Conservation (phyloP, 148 eudicot genomes). For the Simmondsia chinensis region DNA sequence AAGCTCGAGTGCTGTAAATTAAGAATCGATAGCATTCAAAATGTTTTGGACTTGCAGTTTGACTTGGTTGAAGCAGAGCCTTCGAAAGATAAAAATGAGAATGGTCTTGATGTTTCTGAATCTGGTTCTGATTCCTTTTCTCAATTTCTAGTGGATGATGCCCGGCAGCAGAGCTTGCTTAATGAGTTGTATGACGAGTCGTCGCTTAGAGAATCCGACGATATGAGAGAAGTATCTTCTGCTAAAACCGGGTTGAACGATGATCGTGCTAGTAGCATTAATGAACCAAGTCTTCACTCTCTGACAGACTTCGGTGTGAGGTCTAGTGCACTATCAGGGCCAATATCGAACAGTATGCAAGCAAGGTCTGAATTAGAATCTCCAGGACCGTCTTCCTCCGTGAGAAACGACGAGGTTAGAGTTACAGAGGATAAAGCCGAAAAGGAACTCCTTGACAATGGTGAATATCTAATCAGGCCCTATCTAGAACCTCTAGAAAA, state of each 20-base stretch:
- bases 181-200: slow-evolving; percentile 69
- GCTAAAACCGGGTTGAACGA: slow-evolving; percentile 62
- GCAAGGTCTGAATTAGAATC: slow-evolving; percentile 64
- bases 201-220: slow-evolving; percentile 54
- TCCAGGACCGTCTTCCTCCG: slow-evolving; percentile 55
- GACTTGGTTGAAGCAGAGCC: slow-evolving; percentile 43
- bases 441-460: slow-evolving; percentile 83
- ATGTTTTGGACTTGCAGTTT: slow-evolving; percentile 64
- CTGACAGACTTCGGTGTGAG: slow-evolving; percentile 58
- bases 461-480: slow-evolving; percentile 92
- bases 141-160: slow-evolving; percentile 39
- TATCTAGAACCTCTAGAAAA: slow-evolving; percentile 77
- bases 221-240: slow-evolving; percentile 48
- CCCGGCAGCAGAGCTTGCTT: slow-evolving; percentile 36
- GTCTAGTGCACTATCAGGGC: slow-evolving; percentile 54
- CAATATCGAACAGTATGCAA: slow-evolving; percentile 53
- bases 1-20: slow-evolving; percentile 89
- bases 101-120: slow-evolving; percentile 51
- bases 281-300: slow-evolving; percentile 80
- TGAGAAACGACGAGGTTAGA: slow-evolving; percentile 52
- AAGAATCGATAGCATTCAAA: slow-evolving; percentile 66
- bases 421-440: slow-evolving; percentile 62
- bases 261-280: slow-evolving; percentile 67
- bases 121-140: slow-evolving; percentile 62
- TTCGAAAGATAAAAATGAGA: slow-evolving; percentile 49